phyloP scores from a whole-genome alignment of 352 stramenopile genomes.

The Lagenidium giganteum region DNA sequence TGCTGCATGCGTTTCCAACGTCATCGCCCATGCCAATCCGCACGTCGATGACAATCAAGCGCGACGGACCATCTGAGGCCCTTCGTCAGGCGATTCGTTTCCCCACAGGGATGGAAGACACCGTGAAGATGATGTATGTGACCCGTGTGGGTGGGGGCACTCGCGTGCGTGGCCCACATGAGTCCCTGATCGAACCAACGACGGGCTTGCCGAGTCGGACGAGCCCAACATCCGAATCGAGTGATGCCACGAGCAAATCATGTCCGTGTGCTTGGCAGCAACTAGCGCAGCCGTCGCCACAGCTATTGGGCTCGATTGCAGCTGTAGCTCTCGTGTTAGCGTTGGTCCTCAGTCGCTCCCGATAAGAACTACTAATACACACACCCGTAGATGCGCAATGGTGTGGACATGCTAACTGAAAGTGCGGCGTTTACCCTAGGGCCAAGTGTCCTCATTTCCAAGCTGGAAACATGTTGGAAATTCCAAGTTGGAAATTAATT shows the following conservation, averaged over 20 bases:
- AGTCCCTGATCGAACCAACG: constrained; percentile 42
- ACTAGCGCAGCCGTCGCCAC: not conserved
- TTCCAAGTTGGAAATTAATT: too few species aligned
- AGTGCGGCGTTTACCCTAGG: too few species aligned
- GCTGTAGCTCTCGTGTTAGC: too few species aligned
- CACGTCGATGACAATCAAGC: constrained; percentile 25
- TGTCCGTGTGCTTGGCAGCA: not conserved
- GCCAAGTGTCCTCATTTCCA: too few species aligned
- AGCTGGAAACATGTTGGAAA: too few species aligned
- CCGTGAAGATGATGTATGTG: constrained; percentile 70
- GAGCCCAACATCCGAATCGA: not conserved
- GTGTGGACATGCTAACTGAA: too few species aligned
- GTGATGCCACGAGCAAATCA: not conserved
- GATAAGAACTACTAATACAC: too few species aligned
- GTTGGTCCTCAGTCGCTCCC: too few species aligned
- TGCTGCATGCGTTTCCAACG: constrained; percentile 47
- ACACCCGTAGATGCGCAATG: too few species aligned
- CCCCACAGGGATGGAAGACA: constrained; percentile 9
- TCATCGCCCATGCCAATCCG: constrained; percentile 24
- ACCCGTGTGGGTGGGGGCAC: constrained; percentile 52
- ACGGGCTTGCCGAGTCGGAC: constrained; percentile 26
- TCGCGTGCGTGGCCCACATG: constrained; percentile 21
- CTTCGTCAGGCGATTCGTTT: too few species aligned
- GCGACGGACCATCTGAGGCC: too few species aligned
- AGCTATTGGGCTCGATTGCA: constrained; percentile 3